Evolutionary conservation across 1,139 yeast genomes (phyloP).

Genomic region (Kodamaea arcana): DNA sequence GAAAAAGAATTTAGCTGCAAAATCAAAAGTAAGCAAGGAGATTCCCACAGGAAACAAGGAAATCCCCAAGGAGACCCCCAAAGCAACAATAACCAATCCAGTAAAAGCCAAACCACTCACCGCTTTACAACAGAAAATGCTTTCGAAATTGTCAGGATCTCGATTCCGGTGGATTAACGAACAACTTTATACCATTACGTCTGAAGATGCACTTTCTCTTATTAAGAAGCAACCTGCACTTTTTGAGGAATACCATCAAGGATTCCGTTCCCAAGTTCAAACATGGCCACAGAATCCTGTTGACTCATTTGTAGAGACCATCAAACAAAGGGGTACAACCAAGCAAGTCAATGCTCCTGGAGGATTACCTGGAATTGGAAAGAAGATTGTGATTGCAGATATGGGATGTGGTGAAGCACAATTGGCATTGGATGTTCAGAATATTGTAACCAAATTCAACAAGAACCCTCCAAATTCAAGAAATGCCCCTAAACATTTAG

Average conservation of each 20-base stretch:
- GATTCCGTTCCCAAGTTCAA: conserved; percentile 90
- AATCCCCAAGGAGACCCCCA: conserved; percentile 5
- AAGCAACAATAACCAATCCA: conserved; percentile 5
- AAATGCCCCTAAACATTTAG: conserved; percentile 28
- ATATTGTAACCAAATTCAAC: conserved; percentile 41
- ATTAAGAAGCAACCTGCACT: conserved; percentile 79
- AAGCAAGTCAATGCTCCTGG: conserved; percentile 90
- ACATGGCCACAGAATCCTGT: conserved; percentile 99
- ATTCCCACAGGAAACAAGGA: conserved; percentile 5
- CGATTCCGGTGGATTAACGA: conserved; percentile 98
- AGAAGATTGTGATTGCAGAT: conserved; percentile 77
- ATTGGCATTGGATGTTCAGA: conserved; percentile 61
- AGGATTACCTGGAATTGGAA: conserved; percentile 72
- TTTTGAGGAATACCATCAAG: conserved; percentile 92
- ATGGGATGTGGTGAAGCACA: conserved; percentile 99
- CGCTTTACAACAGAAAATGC: conserved; percentile 92
- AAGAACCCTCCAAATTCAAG: conserved; percentile 23
- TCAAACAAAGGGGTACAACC: conserved; percentile 51
- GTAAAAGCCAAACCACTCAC: conserved; percentile 44
- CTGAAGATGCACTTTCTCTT: conserved; percentile 70
- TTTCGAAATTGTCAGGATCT: conserved; percentile 90
- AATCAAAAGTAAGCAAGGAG: background rate
- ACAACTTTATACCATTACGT: conserved; percentile 80
- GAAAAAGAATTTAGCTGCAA: too few relatives aligned
- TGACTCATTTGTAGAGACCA: conserved; percentile 73